Conservation (phyloP, 352 stramenopile genomes). For the Phytophthora megakarya region DNA sequence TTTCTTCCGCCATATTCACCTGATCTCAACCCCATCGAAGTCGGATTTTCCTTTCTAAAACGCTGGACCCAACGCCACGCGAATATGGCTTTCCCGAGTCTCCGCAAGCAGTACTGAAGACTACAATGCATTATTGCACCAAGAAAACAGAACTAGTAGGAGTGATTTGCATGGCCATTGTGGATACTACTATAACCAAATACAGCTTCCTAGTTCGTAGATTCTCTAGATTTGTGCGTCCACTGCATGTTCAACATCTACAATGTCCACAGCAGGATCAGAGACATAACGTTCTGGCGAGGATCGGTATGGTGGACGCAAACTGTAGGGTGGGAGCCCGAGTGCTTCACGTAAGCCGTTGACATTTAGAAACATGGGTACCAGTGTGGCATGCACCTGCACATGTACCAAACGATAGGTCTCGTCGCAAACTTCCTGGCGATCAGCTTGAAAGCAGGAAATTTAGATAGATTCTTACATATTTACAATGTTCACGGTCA, state of each 20-base stretch:
- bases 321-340: background rate
- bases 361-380: too few species aligned
- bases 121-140: slow-evolving; percentile 5
- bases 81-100: background rate
- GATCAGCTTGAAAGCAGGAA: too few species aligned
- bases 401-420: too few species aligned
- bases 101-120: background rate
- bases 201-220: slow-evolving; percentile 3
- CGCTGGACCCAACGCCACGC: slow-evolving; percentile 4
- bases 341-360: background rate
- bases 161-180: slow-evolving; percentile 12
- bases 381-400: too few species aligned
- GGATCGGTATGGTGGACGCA: background rate
- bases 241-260: too few species aligned
- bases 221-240: too few species aligned
- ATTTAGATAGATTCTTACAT: too few species aligned
- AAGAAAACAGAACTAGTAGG: too few species aligned
- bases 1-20: slow-evolving; percentile 3
- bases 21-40: background rate
- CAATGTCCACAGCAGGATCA: too few species aligned
- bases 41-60: background rate
- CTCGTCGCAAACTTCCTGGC: too few species aligned
- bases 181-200: slow-evolving; percentile 12
- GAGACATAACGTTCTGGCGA: too few species aligned
- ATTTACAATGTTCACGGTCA: too few species aligned